Evolutionary conservation across 164 flowering plant genomes (phyloP), one percentile per base, ranked within the genome.

Genomic region (Stephania yunnanensis): DNA sequence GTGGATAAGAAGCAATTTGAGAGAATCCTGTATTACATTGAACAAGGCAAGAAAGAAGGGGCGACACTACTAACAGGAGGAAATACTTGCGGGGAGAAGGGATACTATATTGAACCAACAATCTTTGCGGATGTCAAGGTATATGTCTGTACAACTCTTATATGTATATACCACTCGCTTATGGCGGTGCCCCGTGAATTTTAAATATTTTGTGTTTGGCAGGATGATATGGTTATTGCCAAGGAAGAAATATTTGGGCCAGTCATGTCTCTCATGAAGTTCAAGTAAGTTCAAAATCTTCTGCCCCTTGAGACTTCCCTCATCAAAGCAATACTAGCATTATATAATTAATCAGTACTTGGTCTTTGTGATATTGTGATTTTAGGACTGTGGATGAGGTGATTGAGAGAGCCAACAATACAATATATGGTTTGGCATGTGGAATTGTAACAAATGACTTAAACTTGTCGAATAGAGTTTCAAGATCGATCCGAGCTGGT

Each of bases 211-310:
- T 17, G 7, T n/a, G 22, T 71, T 42, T 19, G 13, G 15, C 87
- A 90, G 97, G 93, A 90, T 30, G 86, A 90, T 48, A 89, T 89
- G 93, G 15, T 42, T 15, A 88, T 92, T 46, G 90, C 82, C 2
- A 79, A 80, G 73, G 92, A 92, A 2, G 97, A 92, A 82, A 92
- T 92, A 67, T 92, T 90, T 74, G 97, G 97, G 13, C 94, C 97
- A 6, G 94, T 92, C 0, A 77, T 92, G 90, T 81, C 90, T 30
- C 78, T 92, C 53, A 88, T 85, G 92, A 92, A 90, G 72, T 92
- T 92, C 89, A 90, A 89, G 94, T 92, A 80, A 86, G 86, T 75
- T n/a, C 15, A 4, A 36, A n/a, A 20, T 44, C 45, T 5, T 46
- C 12, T 58, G 30, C 13, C 45, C n/a, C 11, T 68, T 68, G 5